Evolutionary conservation across 768 basidiomycete species (phyloP), one percentile per base, ranked within the genome.

Genomic region (Termitomyces sp.): DNA sequence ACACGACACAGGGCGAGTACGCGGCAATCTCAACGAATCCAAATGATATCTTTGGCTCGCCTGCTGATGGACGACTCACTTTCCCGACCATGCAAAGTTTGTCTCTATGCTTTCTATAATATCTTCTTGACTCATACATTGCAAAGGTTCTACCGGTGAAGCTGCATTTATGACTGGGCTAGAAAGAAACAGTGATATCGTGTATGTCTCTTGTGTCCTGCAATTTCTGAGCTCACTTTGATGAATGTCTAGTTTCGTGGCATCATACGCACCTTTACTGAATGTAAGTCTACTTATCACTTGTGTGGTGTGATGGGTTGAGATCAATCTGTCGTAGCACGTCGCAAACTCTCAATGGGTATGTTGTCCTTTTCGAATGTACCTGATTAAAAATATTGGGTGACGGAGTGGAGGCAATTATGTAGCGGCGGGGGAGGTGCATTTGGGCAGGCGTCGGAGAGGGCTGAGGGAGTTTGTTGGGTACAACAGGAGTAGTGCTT

Each of bases 121-220:
- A 20, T 42, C 12, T 47, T 18, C 51, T 18, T 47, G 7, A 44
- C 3, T 20, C 28, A 7, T 18, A 30, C 16, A 12, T 54, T 33
- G 16, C 58, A 3, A 42, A 80, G 80, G 78, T 52, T 66, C 81
- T 22, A 63, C 75, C 0, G 80, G 76, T 26, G 84, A 86, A 65
- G 84, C 83, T 2, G 81, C 80, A 1, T 86, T 80, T 63, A 84
- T 85, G 84, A 85, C 80, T 0, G 83, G 85, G 14, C 60, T 85
- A 8, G 84, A 86, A 65, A 61, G 73, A 26, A 73, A 73, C 51
- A 62, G 65, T 3, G 71, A 73, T 59, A 73, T 73, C 51, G 67
- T 70, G 36, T 86, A 61, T 13, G 60, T 60, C 33, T 24, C 6
- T 30, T 40, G 4, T 6, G 14, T 12, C 32, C 14, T 35, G 50